Base-by-base conservation (phyloP, 352 stramenopile species). In the Globisporangium apiculatum region DNA sequence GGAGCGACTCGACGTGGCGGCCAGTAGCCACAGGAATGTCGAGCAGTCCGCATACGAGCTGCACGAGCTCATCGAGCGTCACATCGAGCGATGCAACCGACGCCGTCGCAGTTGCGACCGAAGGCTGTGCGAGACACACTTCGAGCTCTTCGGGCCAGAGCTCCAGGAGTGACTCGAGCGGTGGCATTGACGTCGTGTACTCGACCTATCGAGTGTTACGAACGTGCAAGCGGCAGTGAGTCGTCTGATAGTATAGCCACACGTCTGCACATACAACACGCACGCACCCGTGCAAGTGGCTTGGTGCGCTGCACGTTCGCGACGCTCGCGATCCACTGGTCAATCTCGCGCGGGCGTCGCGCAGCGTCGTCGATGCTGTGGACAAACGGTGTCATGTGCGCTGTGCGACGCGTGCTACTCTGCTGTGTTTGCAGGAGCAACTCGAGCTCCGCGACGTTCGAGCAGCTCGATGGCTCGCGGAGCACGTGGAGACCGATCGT, bases 311-410 rank as follows among this genome's bases (percentile, higher is more conserved):
- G 89, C 14, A 97, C 73, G 47, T 97, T 95, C 42, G 77, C 77
- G 11, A 98, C 96, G 55, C 73, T 96, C 45, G 75, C 60, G 43
- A 98, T 94, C 94, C 94, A 98, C 37, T 90, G 75, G 18, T 97
- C 74, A 11, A 98, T 96, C 58, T 92, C 88, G 41, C 79, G 58
- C 2, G 89, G 78, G 15, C 89, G 87, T 36, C 95, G 86, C 31
- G 75, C 63, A 12, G 94, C 87, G 55, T 97, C 78, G 35, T 96
- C 85, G 48, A 98, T 98, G 40, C 72, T 91, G 51, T 88, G 83
- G 7, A 98, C 87, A 1, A 75, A 64, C 3, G 64, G 79, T 12
- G 52, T 88, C 64, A 64, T 71, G 60, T 50, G 70, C 3, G n/a
- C 47, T 67, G 61, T 75, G 60, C 17, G 69, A 43, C 71, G 60